Evolutionary conservation across 805 yeast genomes (phyloP).

Genomic region (Osmozyma mogii): DNA sequence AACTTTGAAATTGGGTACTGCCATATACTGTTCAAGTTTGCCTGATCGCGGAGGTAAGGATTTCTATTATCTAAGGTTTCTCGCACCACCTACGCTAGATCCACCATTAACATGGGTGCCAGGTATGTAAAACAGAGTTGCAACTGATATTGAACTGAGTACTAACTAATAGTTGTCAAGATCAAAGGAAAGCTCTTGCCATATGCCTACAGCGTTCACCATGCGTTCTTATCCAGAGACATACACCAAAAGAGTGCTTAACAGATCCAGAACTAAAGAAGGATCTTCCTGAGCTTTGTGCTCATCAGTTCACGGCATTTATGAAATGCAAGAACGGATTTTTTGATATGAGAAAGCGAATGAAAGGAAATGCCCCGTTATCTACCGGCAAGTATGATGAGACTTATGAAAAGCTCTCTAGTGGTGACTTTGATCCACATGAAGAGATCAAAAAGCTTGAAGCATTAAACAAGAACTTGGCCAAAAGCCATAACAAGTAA

Average conservation of each 20-base stretch:
- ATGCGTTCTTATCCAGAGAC: slow-evolving; percentile 83
- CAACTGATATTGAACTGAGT: slow-evolving; percentile 1
- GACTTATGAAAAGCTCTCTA: slow-evolving; percentile 67
- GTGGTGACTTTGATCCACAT: slow-evolving; percentile 74
- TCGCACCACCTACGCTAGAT: too few species aligned
- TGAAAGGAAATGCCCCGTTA: slow-evolving; percentile 87
- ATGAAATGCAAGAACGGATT: slow-evolving; percentile 87
- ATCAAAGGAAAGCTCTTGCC: slow-evolving; percentile 91
- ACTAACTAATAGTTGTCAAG: slow-evolving; percentile 64
- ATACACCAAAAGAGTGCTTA: slow-evolving; percentile 84
- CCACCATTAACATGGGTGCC: slow-evolving; percentile 42
- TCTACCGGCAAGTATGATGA: slow-evolving; percentile 92
- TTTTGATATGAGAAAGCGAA: slow-evolving; percentile 85
- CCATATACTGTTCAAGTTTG: too few species aligned
- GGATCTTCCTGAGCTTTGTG: slow-evolving; percentile 81
- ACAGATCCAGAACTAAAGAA: slow-evolving; percentile 69
- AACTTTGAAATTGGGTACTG: too few species aligned
- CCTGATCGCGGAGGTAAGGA: too few species aligned
- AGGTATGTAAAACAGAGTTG: slow-evolving; percentile 25
- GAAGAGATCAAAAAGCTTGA: slow-evolving; percentile 74
- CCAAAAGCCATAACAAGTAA: too few species aligned
- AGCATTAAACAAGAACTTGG: slow-evolving; percentile 45
- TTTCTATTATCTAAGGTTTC: too few species aligned
- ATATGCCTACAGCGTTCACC: slow-evolving; percentile 94
- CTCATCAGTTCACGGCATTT: slow-evolving; percentile 76